phyloP scores from a whole-genome alignment of 371 early-diverging fungal species.

The Mycotypha africana region DNA sequence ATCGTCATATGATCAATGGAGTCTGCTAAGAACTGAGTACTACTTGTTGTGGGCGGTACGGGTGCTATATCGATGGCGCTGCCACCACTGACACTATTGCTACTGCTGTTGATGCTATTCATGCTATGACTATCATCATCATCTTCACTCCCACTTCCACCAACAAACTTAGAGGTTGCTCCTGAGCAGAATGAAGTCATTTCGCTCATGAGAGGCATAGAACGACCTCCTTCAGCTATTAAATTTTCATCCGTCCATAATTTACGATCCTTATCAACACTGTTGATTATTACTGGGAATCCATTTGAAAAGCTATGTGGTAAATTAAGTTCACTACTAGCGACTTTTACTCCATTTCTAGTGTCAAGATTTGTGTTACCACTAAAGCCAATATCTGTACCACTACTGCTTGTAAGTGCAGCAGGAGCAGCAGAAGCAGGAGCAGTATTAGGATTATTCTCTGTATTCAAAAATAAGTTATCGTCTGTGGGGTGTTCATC shows the following conservation, averaged over 20 bases:
- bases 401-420: not conserved
- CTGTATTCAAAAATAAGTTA: too few species aligned
- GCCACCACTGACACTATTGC: not conserved
- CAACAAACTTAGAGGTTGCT: too few species aligned
- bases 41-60: not conserved
- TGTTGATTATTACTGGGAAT: too few species aligned
- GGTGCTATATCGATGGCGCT: not conserved
- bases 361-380: not conserved
- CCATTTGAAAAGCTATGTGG: conserved; percentile 10
- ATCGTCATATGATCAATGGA: conserved; percentile 5
- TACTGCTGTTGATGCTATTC: not conserved
- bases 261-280: too few species aligned
- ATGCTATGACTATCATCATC: conserved; percentile 3
- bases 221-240: conserved; percentile 17
- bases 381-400: too few species aligned
- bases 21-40: not conserved
- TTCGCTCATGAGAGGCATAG: conserved; percentile 14
- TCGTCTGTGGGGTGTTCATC: too few species aligned
- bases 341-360: too few species aligned
- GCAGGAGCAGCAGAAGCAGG: not conserved
- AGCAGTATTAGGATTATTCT: too few species aligned
- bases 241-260: conserved; percentile 7
- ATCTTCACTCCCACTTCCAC: not conserved
- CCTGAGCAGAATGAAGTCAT: not conserved
- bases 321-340: too few species aligned